phyloP scores from a whole-genome alignment of 345 rosid species.

The Angophora floribunda region DNA sequence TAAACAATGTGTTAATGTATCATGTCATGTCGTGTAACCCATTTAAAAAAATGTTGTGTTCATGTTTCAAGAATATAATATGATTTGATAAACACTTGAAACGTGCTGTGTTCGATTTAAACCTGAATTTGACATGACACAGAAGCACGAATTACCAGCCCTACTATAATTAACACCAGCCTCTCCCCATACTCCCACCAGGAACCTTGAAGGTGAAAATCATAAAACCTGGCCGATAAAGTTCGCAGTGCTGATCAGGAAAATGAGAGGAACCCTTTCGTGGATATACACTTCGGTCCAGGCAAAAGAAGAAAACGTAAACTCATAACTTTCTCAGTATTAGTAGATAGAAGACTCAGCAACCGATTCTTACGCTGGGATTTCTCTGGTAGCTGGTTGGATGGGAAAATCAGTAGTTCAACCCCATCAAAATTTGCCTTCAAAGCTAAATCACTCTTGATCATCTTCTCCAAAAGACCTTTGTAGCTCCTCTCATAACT shows the following conservation, averaged over 20 bases:
- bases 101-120: neutral
- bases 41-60: neutral
- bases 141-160: neutral
- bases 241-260: neutral
- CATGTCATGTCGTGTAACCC: neutral
- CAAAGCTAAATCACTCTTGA: constrained; percentile 76
- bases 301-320: neutral
- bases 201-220: neutral
- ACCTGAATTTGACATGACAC: neutral
- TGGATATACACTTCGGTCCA: neutral
- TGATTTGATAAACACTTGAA: neutral
- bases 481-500: constrained; percentile 81
- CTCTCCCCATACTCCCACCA: neutral
- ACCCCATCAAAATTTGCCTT: constrained; percentile 64
- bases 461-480: constrained; percentile 68
- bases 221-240: neutral
- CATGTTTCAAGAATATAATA: neutral
- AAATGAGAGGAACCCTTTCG: neutral
- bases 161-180: neutral
- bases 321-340: neutral
- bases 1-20: neutral
- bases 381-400: constrained; percentile 74
- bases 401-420: constrained; percentile 81
- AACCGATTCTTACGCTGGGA: constrained; percentile 70
- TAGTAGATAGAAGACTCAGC: neutral